These are phyloP conservation scores for Torulaspora globosa DNA, from an alignment of 1,139 yeast species.

Conservation along the genomic window DNA sequence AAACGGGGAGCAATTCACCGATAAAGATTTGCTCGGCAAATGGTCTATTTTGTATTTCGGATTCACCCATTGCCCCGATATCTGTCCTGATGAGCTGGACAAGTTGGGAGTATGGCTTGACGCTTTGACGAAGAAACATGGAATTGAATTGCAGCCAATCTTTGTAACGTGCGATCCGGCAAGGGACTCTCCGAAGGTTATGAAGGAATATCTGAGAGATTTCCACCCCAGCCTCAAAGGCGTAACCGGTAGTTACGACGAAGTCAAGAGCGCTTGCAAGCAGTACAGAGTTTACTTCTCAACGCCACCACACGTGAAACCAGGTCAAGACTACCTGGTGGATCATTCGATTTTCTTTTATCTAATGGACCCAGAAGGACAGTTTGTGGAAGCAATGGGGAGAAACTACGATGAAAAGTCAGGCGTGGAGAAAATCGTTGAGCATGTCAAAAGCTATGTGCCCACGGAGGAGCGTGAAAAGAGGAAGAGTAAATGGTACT, in stretches of 20 bases:
- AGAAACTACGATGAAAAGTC: slow-evolving; percentile 77
- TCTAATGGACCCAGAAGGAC: slow-evolving; percentile 94
- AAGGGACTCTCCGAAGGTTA: slow-evolving; percentile 80
- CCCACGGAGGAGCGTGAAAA: slow-evolving; percentile 61
- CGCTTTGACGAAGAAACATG: slow-evolving; percentile 52
- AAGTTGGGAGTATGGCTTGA: slow-evolving; percentile 78
- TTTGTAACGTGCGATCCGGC: slow-evolving; percentile 97
- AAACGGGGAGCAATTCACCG: slow-evolving; percentile 68
- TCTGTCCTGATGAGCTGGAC: slow-evolving; percentile 96
- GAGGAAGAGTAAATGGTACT: slow-evolving; percentile 52
- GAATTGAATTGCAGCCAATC: slow-evolving; percentile 68
- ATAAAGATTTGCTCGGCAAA: slow-evolving; percentile 67
- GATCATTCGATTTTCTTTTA: slow-evolving; percentile 96
- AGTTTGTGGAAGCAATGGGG: slow-evolving; percentile 90
- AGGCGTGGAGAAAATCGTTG: slow-evolving; percentile 73
- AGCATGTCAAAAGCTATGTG: slow-evolving; percentile 71
- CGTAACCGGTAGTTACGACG: slow-evolving; percentile 83
- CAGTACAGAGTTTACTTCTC: slow-evolving; percentile 90
- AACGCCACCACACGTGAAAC: slow-evolving; percentile 88
- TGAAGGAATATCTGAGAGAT: slow-evolving; percentile 73
- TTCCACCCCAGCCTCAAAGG: slow-evolving; percentile 89
- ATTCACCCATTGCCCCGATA: slow-evolving; percentile 95
- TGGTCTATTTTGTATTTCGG: slow-evolving; percentile 87
- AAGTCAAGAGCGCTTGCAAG: slow-evolving; percentile 78
- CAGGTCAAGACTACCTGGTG: slow-evolving; percentile 93